Evolutionary conservation across 371 early-diverging fungal species (phyloP).

Genomic region (Chytridium lagenaria): DNA sequence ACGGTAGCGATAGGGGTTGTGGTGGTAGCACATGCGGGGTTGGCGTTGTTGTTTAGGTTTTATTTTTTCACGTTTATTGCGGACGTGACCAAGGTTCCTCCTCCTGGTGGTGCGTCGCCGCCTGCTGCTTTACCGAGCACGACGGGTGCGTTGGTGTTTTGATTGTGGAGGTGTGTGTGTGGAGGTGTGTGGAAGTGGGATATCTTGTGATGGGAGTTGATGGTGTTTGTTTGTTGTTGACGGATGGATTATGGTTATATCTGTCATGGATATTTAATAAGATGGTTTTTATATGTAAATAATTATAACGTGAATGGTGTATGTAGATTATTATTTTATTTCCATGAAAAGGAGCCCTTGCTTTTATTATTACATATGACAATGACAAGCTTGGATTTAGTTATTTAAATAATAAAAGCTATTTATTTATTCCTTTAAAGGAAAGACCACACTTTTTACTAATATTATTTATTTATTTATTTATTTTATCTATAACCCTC

Average conservation of each 20-base stretch:
- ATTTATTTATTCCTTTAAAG: neutral
- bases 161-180: neutral
- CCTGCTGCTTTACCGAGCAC: neutral
- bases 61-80: constrained; percentile 65
- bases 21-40: constrained; percentile 69
- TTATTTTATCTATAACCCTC: neutral
- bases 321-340: too few species aligned
- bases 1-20: constrained; percentile 68
- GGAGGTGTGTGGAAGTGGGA: neutral
- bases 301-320: too few species aligned
- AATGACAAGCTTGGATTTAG: neutral
- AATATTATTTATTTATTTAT: constrained; percentile 2
- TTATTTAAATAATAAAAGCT: neutral
- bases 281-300: neutral
- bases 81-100: neutral
- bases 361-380: too few species aligned
- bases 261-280: neutral
- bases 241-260: neutral
- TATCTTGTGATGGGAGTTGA: neutral
- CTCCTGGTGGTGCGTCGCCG: neutral
- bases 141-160: neutral
- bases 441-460: too few species aligned
- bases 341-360: too few species aligned
- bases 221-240: neutral
- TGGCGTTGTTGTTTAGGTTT: constrained; percentile 82